Percentiles rank a stretch among this genome's conserved stretches.
Evolutionary conservation across 2,329 filamentous ascomycete species (phyloP).

Genomic region (Fusarium sp.): DNA sequence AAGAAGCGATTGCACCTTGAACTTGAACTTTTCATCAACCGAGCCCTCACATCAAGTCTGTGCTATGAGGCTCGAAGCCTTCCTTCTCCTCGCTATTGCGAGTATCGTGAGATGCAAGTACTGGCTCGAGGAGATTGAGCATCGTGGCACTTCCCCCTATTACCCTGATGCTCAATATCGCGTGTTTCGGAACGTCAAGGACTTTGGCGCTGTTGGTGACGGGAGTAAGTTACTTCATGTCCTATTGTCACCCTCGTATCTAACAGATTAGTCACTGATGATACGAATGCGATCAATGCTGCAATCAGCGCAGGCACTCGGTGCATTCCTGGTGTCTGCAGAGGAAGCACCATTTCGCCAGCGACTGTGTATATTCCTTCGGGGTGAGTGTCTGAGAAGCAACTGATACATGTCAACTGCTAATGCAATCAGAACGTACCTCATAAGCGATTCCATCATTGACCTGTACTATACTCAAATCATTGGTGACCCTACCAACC

Average conservation of each 20-base stretch:
- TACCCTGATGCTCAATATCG: slow-evolving; percentile 45
- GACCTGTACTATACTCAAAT: slow-evolving; percentile 85
- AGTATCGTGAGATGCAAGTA: slow-evolving; percentile 29
- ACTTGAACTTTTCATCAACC: background rate
- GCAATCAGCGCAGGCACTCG: slow-evolving; percentile 44
- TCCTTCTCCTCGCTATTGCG: slow-evolving; percentile 27
- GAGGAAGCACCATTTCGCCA: slow-evolving; percentile 51
- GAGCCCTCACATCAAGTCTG: background rate
- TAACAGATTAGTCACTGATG: slow-evolving; percentile 40
- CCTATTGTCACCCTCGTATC: background rate
- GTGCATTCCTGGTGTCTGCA: slow-evolving; percentile 44
- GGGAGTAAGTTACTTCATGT: slow-evolving; percentile 38
- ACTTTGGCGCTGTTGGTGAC: slow-evolving; percentile 48
- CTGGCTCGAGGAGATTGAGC: slow-evolving; percentile 48
- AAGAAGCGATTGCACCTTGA: background rate
- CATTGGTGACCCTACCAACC: slow-evolving; percentile 73
- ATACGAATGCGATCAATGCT: slow-evolving; percentile 47
- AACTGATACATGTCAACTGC: slow-evolving; percentile 4
- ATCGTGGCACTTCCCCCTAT: slow-evolving; percentile 46
- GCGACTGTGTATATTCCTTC: slow-evolving; percentile 55
- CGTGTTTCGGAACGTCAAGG: slow-evolving; percentile 50
- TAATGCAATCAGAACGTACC: slow-evolving; percentile 65
- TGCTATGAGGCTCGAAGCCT: slow-evolving; percentile 33
- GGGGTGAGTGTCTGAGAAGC: slow-evolving; percentile 48
- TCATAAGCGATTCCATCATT: slow-evolving; percentile 76